Conservation (phyloP, 441 rosid genomes). For the Syzygium malaccense region DNA sequence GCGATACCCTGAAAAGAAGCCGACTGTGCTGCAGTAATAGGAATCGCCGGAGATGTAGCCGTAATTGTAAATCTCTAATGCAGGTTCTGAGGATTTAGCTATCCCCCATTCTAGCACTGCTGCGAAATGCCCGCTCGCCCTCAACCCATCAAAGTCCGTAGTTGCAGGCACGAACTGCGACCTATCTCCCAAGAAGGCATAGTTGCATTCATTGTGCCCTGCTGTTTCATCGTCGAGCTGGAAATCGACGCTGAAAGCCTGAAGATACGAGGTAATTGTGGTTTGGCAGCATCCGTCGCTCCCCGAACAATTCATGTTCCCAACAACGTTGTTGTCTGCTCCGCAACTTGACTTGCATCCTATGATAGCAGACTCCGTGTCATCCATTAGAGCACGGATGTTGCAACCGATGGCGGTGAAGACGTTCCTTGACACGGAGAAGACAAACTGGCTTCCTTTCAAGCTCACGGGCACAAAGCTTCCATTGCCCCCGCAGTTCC, state of each 20-base stretch:
- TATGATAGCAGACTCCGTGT: background rate
- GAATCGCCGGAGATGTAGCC: background rate
- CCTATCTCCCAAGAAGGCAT: background rate
- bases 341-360: background rate
- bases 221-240: accelerated
- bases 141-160: background rate
- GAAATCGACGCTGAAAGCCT: background rate
- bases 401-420: background rate
- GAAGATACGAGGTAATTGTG: background rate
- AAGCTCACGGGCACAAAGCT: background rate
- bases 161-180: background rate
- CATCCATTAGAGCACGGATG: background rate
- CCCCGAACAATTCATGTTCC: background rate
- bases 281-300: background rate
- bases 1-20: background rate
- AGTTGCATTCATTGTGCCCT: background rate
- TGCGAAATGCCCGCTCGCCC: background rate
- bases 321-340: background rate
- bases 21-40: background rate
- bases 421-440: background rate
- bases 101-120: background rate
- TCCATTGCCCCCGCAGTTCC: background rate
- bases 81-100: background rate
- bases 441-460: background rate
- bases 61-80: background rate